phyloP scores from a whole-genome alignment of 192 early-diverging fungal species.

The Funneliformis mosseae region DNA sequence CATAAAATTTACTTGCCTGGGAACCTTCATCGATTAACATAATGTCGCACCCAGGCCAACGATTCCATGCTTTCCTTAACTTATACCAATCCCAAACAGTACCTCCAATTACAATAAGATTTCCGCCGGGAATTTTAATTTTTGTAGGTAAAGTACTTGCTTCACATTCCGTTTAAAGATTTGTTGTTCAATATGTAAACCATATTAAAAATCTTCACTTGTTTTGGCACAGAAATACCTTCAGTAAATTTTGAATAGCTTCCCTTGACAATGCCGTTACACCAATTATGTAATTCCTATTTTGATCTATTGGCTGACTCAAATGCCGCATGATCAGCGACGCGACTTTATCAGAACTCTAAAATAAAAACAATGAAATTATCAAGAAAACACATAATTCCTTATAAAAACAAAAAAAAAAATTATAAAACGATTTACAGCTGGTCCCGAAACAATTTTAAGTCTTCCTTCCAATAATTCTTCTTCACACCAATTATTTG shows the following conservation, averaged over 20 bases:
- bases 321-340: constrained; percentile 44
- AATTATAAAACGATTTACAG: constrained; percentile 33
- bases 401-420: background rate
- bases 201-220: constrained; percentile 33
- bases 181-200: constrained; percentile 3
- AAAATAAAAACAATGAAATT: no score
- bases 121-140: background rate
- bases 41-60: constrained; percentile 32
- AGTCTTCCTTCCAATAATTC: constrained; percentile 40
- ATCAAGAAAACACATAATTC: background rate
- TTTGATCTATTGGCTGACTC: constrained; percentile 30
- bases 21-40: constrained; percentile 45
- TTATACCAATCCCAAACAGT: constrained; percentile 47
- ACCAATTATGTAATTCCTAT: constrained; percentile 46
- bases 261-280: constrained; percentile 54
- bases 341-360: constrained; percentile 51
- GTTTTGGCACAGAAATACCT: constrained; percentile 37
- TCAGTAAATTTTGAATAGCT: constrained; percentile 47
- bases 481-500: constrained; percentile 45
- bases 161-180: background rate
- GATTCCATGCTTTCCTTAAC: constrained; percentile 28
- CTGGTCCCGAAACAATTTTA: constrained; percentile 51
- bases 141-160: background rate
- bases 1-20: constrained; percentile 25
- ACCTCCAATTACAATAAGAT: constrained; percentile 38